Evolutionary conservation across 2,329 filamentous ascomycete species (phyloP).

Genomic region (Kalaharituber pfeilii): DNA sequence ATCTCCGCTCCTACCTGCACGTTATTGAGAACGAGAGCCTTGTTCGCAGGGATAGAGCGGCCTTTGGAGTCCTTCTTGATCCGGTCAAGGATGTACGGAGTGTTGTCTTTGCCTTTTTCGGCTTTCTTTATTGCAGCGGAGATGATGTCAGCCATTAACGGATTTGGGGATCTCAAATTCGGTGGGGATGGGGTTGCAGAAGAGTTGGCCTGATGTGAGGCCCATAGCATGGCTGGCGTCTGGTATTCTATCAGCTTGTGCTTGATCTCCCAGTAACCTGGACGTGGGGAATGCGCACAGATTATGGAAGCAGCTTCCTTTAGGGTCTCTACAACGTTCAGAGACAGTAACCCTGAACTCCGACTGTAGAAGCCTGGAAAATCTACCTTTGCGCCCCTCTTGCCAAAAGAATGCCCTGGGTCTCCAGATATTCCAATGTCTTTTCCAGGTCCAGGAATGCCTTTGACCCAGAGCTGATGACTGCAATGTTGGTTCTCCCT

Average conservation of each 20-base stretch:
- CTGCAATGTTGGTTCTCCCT: slow-evolving; percentile 70
- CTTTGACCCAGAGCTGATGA: slow-evolving; percentile 83
- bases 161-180: slow-evolving; percentile 50
- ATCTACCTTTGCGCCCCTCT: slow-evolving; percentile 47
- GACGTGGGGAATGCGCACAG: slow-evolving; percentile 31
- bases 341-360: slow-evolving; percentile 68
- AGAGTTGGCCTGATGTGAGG: slow-evolving; percentile 60
- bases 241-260: slow-evolving; percentile 31
- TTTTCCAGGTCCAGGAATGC: slow-evolving; percentile 84
- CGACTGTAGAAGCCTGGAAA: slow-evolving; percentile 88
- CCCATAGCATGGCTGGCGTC: slow-evolving; percentile 34
- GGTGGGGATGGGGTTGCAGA: slow-evolving; percentile 73
- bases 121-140: slow-evolving; percentile 49
- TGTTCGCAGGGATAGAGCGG: slow-evolving; percentile 57
- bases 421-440: slow-evolving; percentile 65
- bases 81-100: slow-evolving; percentile 62
- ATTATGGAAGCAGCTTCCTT: slow-evolving; percentile 79
- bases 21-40: slow-evolving; percentile 49
- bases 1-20: slow-evolving; percentile 47
- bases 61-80: slow-evolving; percentile 63
- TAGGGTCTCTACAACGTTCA: slow-evolving; percentile 55
- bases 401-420: slow-evolving; percentile 60
- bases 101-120: slow-evolving; percentile 56
- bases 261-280: background rate
- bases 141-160: slow-evolving; percentile 53